Base-by-base conservation (phyloP, 331 rosid species). In the Malus hybrid region DNA sequence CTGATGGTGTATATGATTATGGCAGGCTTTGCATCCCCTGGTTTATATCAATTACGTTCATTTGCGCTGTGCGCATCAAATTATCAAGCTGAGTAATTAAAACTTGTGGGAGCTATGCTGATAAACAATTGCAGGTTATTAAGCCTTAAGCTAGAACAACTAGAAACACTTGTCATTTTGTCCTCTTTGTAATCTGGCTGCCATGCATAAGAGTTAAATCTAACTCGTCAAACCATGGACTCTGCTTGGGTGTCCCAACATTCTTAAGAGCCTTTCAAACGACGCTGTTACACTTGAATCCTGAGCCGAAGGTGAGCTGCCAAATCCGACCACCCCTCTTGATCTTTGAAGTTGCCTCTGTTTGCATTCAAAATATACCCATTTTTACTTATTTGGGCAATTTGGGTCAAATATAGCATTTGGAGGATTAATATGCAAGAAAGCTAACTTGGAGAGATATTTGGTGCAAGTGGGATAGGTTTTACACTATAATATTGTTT, bases 221-320 rank as follows among this genome's bases (percentile, higher is more conserved):
- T 3, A 9, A 3, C 48, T 10, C 66, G 61, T 75, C 72, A 73
- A 82, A 72, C 96, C 96, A 90, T 1, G 93, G 96, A 71, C 84
- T 77, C 2, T 3, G 80, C 52, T 42, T 80, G 2, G 91, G 87
- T 22, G 20, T 82, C 24, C 56, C 54, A 63, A 70, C 69, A 69
- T 82, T 83, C 83, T 68, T 69, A 1, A 87, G 87, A 0, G 91
- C 88, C 69, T 85, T 87, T 87, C 89, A 88, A 39, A 90, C 87
- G 71, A 77, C 80, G 57, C 84, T 86, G n/a, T 85, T 84, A 46
- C 91, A 88, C 91, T 84, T 82, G 67, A 90, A 85, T 0, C 96
- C 93, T 5, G 93, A 77, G 29, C 96, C 93, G 8, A 52, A 77
- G 11, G 87, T 84, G 50, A 88, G 75, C 19, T 88, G 96, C 73